phyloP scores from a whole-genome alignment of 306 rosid genomes.

The Citrullus mucosospermus region DNA sequence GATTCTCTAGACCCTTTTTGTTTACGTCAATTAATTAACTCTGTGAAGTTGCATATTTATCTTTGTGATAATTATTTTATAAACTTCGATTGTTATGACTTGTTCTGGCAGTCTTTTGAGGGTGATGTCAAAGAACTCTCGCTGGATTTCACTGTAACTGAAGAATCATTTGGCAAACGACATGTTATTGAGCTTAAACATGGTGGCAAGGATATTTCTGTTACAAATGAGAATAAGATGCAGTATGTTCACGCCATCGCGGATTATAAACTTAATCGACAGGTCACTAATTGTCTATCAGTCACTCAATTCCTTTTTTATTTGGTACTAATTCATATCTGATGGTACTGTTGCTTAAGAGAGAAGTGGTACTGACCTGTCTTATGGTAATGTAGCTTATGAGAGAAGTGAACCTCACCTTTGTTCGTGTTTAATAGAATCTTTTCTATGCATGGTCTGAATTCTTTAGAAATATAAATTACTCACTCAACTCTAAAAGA shows the following conservation, averaged over 20 bases:
- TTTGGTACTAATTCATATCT: not conserved
- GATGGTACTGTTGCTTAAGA: not conserved
- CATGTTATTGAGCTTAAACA: conserved; percentile 74
- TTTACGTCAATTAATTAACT: not conserved
- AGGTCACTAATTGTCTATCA: conserved; percentile 33
- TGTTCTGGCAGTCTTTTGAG: conserved; percentile 58
- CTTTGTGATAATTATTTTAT: not conserved
- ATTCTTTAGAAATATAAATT: not conserved
- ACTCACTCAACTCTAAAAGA: not conserved
- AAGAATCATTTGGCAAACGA: conserved; percentile 77
- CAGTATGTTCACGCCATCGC: conserved; percentile 97
- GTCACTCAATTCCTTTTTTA: not conserved
- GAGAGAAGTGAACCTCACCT: not conserved
- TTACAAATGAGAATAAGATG: conserved; percentile 81
- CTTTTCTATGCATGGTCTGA: not conserved
- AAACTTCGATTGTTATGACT: not conserved
- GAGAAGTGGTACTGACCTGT: not conserved
- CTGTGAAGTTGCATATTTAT: not conserved
- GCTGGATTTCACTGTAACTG: conserved; percentile 92
- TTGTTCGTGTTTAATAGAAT: not conserved
- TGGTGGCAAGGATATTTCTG: conserved; percentile 80
- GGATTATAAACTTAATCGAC: conserved; percentile 89
- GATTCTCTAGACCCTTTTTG: not conserved
- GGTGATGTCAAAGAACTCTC: conserved; percentile 72
- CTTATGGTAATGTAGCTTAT: not conserved